Evolutionary conservation across 768 basidiomycete genomes (phyloP), one percentile per base, ranked within the genome.

Genomic region (Nidula microcarpa): DNA sequence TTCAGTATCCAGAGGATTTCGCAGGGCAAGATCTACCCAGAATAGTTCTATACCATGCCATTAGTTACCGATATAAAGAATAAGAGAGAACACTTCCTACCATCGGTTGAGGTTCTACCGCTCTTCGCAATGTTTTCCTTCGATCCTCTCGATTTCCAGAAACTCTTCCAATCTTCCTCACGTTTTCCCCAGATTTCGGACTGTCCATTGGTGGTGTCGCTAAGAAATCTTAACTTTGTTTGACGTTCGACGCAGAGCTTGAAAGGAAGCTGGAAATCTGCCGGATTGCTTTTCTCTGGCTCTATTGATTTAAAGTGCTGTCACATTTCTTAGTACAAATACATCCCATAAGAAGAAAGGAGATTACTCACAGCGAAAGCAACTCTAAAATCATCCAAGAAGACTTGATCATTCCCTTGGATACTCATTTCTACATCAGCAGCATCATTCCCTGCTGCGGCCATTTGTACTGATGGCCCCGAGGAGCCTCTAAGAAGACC

Each of bases 311-410:
- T 82, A 57, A 89, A 77, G 70, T 96, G 93, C 93, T 95, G 51
- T 35, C 9, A 43, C 36, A 51, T 36, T 18, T 47, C 11, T 30
- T 45, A 44, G 32, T 49, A 17, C 35, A 44, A n/a, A 4, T 30
- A 53, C 35, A 35, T 35, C 30, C 9, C 16, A 10, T 17, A 43
- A 35, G 52, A 13, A 34, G 13, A 17, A 49, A 23, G n/a, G 46
- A 30, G 30, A 18, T n/a, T 16, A 58, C 78, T 53, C 64, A 95
- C 94, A 63, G 84, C 79, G 60, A 89, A 89, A 5, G 97, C 92
- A 11, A 94, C 82, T 18, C 82, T 80, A 62, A 98, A 91, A 70
- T 99, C 96, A 53, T 96, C 91, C 35, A 98, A 64, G 54, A 82
- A 87, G 5, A 91, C 74, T 54, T 85, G 87, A 53, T 87, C 89